phyloP scores from a whole-genome alignment of 225 moss, liverwort and hornwort genomes.

The Asterella californica region DNA sequence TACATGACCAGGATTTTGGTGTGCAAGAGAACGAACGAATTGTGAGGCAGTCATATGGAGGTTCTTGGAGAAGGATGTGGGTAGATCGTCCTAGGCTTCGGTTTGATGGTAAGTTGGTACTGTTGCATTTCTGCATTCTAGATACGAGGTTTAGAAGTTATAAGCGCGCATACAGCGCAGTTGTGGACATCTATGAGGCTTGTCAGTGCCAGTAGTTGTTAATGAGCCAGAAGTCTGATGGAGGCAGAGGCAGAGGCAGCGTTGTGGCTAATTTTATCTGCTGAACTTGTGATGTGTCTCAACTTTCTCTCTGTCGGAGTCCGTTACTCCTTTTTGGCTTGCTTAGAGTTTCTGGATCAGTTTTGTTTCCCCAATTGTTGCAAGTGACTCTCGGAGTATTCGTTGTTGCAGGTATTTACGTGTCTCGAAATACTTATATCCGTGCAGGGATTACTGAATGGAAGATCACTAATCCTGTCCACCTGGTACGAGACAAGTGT shows the following conservation, averaged over 20 bases:
- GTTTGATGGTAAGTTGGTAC: constrained; percentile 58
- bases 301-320: not conserved
- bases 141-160: not conserved
- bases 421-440: constrained; percentile 95
- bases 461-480: constrained; percentile 85
- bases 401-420: constrained; percentile 67
- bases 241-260: not conserved
- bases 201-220: not conserved
- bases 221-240: not conserved
- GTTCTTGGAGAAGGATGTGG: constrained; percentile 99
- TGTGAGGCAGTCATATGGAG: constrained; percentile 56
- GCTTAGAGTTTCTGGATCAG: not conserved
- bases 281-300: not conserved
- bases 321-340: too few relatives aligned
- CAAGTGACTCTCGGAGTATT: not conserved
- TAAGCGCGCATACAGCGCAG: not conserved
- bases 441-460: constrained; percentile 90
- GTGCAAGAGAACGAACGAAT: constrained; percentile 71
- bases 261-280: not conserved
- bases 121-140: too few relatives aligned
- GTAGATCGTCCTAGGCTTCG: constrained; percentile 79
- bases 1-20: constrained; percentile 51
- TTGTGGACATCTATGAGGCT: not conserved
- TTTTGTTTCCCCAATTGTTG: not conserved
- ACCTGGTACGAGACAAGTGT: constrained; percentile 56